phyloP scores from a whole-genome alignment of 108 stramenopile species.

The Cyclotella choctawhatcheeana region DNA sequence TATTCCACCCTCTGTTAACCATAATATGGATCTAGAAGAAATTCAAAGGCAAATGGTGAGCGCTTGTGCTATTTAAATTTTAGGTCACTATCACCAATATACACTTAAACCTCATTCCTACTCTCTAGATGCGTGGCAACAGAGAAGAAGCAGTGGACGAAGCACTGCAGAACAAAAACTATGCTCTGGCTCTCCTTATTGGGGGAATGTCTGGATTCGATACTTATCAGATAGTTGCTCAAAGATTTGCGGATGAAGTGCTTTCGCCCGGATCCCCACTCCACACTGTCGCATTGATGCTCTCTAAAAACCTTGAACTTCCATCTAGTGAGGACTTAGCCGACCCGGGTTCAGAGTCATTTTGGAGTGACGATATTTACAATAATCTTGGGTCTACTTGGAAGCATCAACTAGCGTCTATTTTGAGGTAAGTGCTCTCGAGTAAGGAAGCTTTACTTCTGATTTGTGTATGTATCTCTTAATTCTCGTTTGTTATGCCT shows the following conservation, averaged over 20 bases:
- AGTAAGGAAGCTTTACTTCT: too few species aligned
- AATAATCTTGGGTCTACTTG: conserved; percentile 56
- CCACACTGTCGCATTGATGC: conserved; percentile 70
- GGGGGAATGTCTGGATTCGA: conserved; percentile 68
- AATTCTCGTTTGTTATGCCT: too few species aligned
- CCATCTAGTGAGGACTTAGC: conserved; percentile 33
- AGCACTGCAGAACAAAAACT: conserved; percentile 65
- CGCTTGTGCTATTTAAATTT: background rate
- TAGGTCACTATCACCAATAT: background rate
- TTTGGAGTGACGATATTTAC: conserved; percentile 53
- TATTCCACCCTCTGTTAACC: conserved; percentile 5
- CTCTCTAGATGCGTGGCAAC: conserved; percentile 60
- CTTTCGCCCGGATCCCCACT: conserved; percentile 72
- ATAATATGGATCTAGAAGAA: conserved; percentile 22
- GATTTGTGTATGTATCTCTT: too few species aligned
- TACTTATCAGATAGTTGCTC: conserved; percentile 66
- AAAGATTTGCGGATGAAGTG: conserved; percentile 59
- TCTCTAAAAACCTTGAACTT: conserved; percentile 62
- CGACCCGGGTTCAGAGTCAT: conserved; percentile 27
- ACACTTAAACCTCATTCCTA: conserved; percentile 4
- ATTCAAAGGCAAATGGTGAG: conserved; percentile 13
- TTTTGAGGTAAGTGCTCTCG: conserved; percentile 52
- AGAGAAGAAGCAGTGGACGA: conserved; percentile 71
- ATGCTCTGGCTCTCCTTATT: conserved; percentile 80
- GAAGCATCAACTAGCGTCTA: conserved; percentile 71